Conservation (phyloP, 169 alveolate species). For the Perkinsus olseni region DNA sequence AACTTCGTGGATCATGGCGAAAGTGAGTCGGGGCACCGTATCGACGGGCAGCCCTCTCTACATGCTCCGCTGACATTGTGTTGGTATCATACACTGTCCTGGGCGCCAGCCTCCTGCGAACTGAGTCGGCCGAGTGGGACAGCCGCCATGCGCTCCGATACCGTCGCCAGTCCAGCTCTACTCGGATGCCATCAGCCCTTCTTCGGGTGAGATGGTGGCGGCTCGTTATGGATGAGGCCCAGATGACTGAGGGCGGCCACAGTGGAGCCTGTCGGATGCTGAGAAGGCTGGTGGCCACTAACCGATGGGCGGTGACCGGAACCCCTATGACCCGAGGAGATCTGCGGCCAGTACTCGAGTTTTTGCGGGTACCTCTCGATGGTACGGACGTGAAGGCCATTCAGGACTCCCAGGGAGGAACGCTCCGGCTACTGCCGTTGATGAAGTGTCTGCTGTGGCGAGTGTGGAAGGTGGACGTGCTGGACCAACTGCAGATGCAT, state of each 20-base stretch:
- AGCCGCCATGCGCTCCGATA: background rate
- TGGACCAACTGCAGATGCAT: background rate
- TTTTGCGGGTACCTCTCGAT: background rate
- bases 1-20: slow-evolving; percentile 68
- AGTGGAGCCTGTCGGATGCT: background rate
- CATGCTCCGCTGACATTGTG: too few relatives aligned
- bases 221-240: background rate
- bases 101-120: background rate
- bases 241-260: background rate
- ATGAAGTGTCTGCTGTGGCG: background rate
- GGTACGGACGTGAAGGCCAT: background rate
- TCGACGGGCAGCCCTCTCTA: background rate
- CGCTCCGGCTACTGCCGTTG: background rate
- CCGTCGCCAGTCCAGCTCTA: background rate
- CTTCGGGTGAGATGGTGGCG: background rate
- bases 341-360: background rate
- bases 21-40: background rate
- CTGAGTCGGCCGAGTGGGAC: background rate
- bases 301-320: background rate
- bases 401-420: background rate
- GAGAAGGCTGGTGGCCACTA: background rate
- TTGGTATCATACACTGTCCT: too few relatives aligned
- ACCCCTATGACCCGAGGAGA: background rate
- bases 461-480: background rate
- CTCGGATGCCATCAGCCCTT: background rate